Conservation (phyloP, 2,329 filamentous ascomycete genomes). For the Trichophaea hybrida region DNA sequence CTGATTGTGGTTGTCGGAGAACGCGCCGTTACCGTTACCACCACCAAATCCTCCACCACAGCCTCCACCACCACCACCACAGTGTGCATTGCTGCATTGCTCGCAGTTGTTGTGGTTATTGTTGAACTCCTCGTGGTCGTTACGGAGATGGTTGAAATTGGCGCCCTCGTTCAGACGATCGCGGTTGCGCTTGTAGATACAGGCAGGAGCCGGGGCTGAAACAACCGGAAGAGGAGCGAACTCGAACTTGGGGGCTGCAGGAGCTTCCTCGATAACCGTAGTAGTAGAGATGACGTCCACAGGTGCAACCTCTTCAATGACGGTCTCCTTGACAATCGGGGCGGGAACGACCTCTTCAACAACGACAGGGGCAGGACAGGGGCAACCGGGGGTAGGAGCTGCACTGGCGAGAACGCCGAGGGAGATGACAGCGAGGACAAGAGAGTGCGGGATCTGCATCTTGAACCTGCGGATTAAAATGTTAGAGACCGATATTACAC, state of each 20-base stretch:
- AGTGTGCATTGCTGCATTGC: not conserved
- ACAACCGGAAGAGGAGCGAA: not conserved
- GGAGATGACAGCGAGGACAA: conserved; percentile 17
- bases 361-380: not conserved
- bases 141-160: not conserved
- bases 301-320: not conserved
- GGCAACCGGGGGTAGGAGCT: conserved; percentile 1
- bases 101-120: not conserved
- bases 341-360: not conserved
- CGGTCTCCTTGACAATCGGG: not conserved
- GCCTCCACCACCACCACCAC: not conserved
- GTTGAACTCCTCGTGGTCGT: not conserved
- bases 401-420: conserved; percentile 17
- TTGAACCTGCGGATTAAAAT: conserved; percentile 9
- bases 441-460: conserved; percentile 17
- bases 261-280: not conserved
- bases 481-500: not conserved
- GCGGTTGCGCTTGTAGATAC: not conserved
- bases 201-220: not conserved
- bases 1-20: not conserved
- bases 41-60: not conserved
- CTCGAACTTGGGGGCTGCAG: not conserved
- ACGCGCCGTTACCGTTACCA: not conserved
- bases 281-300: not conserved
- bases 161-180: not conserved